Evolutionary conservation across 78 protist genomes (phyloP), one percentile per base, ranked within the genome.

Genomic region (Dictyostelium firmibasis): DNA sequence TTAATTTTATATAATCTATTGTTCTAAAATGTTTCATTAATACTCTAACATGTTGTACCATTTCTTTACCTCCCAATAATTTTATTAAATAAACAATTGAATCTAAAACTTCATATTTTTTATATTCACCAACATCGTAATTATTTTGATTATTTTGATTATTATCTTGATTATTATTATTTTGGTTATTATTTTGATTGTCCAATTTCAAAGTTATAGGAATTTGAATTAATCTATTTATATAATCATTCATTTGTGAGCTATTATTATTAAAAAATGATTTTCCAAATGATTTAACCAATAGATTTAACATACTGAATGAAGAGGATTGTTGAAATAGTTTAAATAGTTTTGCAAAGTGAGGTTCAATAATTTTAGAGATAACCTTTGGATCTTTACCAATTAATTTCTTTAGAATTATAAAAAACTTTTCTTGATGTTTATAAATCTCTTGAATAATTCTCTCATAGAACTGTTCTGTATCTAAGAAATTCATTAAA

Each of bases 381-480:
- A 75, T 29, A 33, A 36, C 33, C 35, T 75, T 75, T 36, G 31
- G 57, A 67, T 67, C 75, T 67, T 67, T 67, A 27, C 75, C 2
- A 67, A n/a, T 67, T 35, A 74, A 33, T 36, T 75, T 75, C 47
- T 75, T 75, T 36, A 75, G 35, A 29, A 75, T 75, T 3, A 29
- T 75, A 14, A 36, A 29, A 31, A 75, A 35, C 36, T 33, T 75
- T 18, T 75, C 81, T 33, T 75, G 35, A 33, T 75, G 81, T 85
- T 85, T 70, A 78, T 43, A 47, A 47, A 85, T 74, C 57, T 85
- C 83, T 75, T 74, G 20, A 74, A 75, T 57, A 57, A 75, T 74
- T 62, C 75, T 31, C 35, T 47, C 27, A 85, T 29, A 85, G 62
- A 85, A 35, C 10, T 47, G 84, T 14, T 75, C 81, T 20, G 47